phyloP scores from a whole-genome alignment of 345 rosid species.

The Pistacia vera region DNA sequence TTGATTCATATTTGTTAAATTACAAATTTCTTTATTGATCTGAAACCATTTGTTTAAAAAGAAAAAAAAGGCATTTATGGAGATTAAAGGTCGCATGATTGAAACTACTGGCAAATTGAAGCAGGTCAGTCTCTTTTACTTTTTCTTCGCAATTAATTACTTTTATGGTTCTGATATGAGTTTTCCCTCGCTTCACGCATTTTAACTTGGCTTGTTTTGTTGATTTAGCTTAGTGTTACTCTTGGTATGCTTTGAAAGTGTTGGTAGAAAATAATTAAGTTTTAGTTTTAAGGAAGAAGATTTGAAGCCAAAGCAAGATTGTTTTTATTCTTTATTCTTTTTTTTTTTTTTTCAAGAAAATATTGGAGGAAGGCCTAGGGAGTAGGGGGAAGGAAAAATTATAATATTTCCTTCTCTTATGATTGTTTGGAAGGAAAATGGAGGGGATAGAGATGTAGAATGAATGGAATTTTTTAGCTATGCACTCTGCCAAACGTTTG shows the following conservation, averaged over 20 bases:
- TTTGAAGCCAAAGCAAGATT: too few species aligned
- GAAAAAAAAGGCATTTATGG: conserved; percentile 53
- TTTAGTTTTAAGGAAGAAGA: too few species aligned
- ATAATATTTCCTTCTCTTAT: not conserved
- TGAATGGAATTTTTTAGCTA: too few species aligned
- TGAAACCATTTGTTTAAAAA: not conserved
- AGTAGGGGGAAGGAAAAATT: too few species aligned
- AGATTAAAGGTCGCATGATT: conserved; percentile 72
- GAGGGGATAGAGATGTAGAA: not conserved
- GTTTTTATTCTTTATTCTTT: not conserved
- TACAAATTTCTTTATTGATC: not conserved
- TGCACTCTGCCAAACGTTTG: not conserved
- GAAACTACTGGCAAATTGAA: conserved; percentile 68
- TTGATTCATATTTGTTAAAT: not conserved
- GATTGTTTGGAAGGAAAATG: not conserved
- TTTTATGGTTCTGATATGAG: too few species aligned
- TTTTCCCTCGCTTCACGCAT: too few species aligned
- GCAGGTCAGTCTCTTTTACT: conserved; percentile 39
- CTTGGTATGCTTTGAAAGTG: not conserved
- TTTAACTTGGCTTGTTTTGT: not conserved
- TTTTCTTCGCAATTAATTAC: not conserved
- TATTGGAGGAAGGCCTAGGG: not conserved
- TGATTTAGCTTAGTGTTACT: not conserved
- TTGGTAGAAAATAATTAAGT: too few species aligned
- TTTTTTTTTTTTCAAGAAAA: too few species aligned